phyloP scores from a whole-genome alignment of 23 red algal genomes.

The Gracilariopsis chorda region DNA sequence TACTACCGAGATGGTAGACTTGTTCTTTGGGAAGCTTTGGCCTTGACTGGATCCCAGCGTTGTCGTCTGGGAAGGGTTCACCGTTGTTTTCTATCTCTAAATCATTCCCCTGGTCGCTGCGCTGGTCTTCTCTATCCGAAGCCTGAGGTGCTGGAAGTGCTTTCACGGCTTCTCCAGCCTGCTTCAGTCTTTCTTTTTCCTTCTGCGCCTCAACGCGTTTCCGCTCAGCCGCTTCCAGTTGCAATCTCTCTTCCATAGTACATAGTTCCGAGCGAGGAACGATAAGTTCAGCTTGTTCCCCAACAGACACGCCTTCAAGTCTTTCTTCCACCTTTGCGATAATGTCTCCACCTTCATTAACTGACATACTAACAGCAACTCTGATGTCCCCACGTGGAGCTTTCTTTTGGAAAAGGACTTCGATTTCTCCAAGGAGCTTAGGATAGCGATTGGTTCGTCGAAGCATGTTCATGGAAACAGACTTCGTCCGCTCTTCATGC shows the following conservation, averaged over 20 bases:
- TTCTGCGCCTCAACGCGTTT: not conserved
- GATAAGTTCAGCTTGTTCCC: slow-evolving; percentile 24
- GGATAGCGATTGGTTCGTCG: slow-evolving; percentile 25
- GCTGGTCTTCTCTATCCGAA: no score
- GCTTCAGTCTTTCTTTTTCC: slow-evolving; percentile 26
- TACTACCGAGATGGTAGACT: no score
- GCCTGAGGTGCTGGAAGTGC: not conserved
- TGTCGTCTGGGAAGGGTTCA: no score
- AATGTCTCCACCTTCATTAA: slow-evolving; percentile 57
- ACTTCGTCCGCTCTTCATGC: slow-evolving; percentile 41
- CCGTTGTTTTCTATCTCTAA: no score
- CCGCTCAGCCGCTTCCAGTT: slow-evolving; percentile 43
- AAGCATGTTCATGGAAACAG: slow-evolving; percentile 49
- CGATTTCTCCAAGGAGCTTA: slow-evolving; percentile 40
- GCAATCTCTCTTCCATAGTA: slow-evolving; percentile 26
- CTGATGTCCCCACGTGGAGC: slow-evolving; percentile 36
- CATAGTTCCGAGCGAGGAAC: slow-evolving; percentile 40
- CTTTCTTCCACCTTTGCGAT: slow-evolving; percentile 2
- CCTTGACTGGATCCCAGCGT: no score
- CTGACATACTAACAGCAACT: slow-evolving; percentile 26
- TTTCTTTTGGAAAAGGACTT: not conserved
- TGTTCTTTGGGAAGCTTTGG: no score
- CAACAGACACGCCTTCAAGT: slow-evolving; percentile 22
- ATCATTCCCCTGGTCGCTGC: no score
- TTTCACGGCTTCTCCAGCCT: not conserved